A percentile compares a stretch with the other conserved stretches of the same genome.
phyloP scores from a whole-genome alignment of 495 filamentous ascomycete genomes.

The Xylaria cubensis region DNA sequence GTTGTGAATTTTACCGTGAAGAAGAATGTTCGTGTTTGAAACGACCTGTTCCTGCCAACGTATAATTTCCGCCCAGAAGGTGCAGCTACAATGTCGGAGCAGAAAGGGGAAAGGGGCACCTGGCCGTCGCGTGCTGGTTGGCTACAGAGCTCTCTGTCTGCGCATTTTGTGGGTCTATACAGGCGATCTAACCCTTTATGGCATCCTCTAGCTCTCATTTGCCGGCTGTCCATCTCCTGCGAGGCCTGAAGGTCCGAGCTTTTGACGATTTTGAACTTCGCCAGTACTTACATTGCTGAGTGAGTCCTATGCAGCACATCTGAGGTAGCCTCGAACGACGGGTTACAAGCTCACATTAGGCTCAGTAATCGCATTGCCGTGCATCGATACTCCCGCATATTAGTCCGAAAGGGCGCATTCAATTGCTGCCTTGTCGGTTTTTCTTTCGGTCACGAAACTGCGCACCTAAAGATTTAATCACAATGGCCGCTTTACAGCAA shows the following conservation, averaged over 20 bases:
- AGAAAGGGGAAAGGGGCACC: slow-evolving; percentile 25
- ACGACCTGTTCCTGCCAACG: slow-evolving; percentile 46
- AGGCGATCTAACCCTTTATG: neutral
- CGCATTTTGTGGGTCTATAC: neutral
- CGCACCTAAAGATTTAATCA: slow-evolving; percentile 10
- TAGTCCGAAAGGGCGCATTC: slow-evolving; percentile 25
- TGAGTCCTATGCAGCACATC: neutral
- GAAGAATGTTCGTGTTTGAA: slow-evolving; percentile 38
- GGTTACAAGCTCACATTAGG: neutral
- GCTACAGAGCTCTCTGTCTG: slow-evolving; percentile 21
- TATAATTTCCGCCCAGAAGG: slow-evolving; percentile 57
- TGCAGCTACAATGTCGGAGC: slow-evolving; percentile 37
- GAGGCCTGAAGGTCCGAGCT: slow-evolving; percentile 21
- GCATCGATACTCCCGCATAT: neutral
- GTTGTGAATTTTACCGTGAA: slow-evolving; percentile 40
- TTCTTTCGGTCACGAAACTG: neutral
- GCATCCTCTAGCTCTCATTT: slow-evolving; percentile 20
- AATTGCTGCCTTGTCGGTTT: neutral
- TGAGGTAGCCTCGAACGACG: neutral
- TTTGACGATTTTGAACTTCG: slow-evolving; percentile 28
- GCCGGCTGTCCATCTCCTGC: slow-evolving; percentile 21
- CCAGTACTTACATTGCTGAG: neutral
- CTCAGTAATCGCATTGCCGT: neutral
- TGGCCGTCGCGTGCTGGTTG: slow-evolving; percentile 19
- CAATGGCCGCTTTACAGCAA: slow-evolving; percentile 54